Percentiles rank a stretch among this genome's conserved stretches.
phyloP scores from a whole-genome alignment of 768 basidiomycete genomes.

The Rhodotorula graminis region DNA sequence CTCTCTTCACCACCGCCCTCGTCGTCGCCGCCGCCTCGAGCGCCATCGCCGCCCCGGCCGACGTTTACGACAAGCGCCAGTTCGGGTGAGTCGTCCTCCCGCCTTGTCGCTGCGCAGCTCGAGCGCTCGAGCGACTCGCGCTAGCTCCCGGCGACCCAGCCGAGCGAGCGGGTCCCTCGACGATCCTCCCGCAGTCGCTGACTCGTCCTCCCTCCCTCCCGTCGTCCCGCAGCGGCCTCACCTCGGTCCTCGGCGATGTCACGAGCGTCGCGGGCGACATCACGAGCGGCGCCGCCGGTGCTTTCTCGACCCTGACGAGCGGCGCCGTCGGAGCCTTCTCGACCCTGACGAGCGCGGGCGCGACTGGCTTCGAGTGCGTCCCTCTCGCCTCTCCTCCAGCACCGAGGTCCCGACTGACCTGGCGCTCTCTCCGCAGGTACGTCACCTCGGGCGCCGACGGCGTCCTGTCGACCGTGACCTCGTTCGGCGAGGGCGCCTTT shows the following conservation, averaged over 20 bases:
- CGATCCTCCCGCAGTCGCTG: too few relatives aligned
- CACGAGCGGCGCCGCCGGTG: neutral
- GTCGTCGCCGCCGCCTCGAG: conserved; percentile 4
- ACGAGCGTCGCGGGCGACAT: conserved; percentile 12
- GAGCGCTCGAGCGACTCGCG: too few relatives aligned
- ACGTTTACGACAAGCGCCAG: conserved; percentile 25
- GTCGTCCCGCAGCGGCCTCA: conserved; percentile 1
- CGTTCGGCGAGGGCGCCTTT: neutral
- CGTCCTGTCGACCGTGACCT: neutral
- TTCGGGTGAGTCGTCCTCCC: conserved; percentile 14
- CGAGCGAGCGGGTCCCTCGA: too few relatives aligned
- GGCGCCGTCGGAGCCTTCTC: conserved; percentile 11
- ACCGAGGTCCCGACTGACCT: too few relatives aligned
- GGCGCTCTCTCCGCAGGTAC: neutral
- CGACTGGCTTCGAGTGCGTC: too few relatives aligned
- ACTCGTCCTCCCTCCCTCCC: neutral
- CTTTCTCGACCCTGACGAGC: neutral
- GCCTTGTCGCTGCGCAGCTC: too few relatives aligned
- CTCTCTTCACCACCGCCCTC: conserved; percentile 8
- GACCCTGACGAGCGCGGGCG: conserved; percentile 5
- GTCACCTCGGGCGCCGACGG: conserved; percentile 6
- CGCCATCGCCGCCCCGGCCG: conserved; percentile 5
- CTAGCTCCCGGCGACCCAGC: too few relatives aligned
- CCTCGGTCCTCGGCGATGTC: conserved; percentile 5
- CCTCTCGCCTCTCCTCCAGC: too few relatives aligned